Conservation (phyloP, 2,329 filamentous ascomycete genomes). For the Exophiala spinifera region DNA sequence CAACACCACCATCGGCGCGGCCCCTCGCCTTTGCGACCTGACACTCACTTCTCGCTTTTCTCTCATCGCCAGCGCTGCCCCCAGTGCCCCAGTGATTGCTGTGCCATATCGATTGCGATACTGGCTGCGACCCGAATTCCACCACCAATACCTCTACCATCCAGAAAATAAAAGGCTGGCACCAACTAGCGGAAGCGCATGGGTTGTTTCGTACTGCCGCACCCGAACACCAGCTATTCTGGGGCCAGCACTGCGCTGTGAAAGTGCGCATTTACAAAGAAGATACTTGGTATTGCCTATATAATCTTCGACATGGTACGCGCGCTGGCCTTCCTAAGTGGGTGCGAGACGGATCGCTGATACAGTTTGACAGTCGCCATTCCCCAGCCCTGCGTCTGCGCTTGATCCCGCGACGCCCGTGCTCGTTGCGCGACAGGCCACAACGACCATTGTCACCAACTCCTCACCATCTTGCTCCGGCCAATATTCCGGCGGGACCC, state of each 20-base stretch:
- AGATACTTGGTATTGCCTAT: neutral
- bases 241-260: too few relatives aligned
- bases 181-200: neutral
- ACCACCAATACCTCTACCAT: too few relatives aligned
- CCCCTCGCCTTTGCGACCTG: too few relatives aligned
- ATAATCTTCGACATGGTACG: constrained; percentile 16
- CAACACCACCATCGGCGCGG: too few relatives aligned
- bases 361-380: constrained; percentile 13
- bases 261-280: neutral
- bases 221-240: neutral
- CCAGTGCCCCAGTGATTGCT: too few relatives aligned
- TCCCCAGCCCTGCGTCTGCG: constrained; percentile 11
- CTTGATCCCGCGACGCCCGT: constrained; percentile 19
- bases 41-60: too few relatives aligned
- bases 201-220: neutral
- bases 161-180: neutral
- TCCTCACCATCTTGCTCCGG: constrained; percentile 20
- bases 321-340: neutral
- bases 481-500: constrained; percentile 28
- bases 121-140: too few relatives aligned
- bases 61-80: too few relatives aligned
- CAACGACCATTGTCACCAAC: constrained; percentile 20
- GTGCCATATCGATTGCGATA: too few relatives aligned
- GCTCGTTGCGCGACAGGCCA: constrained; percentile 24
- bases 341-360: too few relatives aligned